These are phyloP conservation scores for Emericellopsis atlantica DNA, from an alignment of 2,329 filamentous ascomycete genomes.

Conservation along the genomic window DNA sequence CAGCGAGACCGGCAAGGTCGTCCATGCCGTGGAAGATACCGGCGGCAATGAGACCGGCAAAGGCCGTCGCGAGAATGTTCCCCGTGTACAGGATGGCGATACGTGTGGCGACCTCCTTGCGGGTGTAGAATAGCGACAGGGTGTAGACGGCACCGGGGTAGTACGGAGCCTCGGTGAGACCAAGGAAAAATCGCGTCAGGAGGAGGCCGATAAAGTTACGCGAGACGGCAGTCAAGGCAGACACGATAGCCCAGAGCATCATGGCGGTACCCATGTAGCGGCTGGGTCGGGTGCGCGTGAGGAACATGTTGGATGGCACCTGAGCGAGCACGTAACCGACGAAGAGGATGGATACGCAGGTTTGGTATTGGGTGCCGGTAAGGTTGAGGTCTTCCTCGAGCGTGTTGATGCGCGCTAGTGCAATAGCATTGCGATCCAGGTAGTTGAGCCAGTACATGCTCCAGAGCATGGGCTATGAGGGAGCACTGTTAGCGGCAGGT, in stretches of 20 bases:
- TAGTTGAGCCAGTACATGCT: slow-evolving; percentile 30
- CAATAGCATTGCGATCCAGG: slow-evolving; percentile 33
- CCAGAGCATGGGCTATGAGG: slow-evolving; percentile 18
- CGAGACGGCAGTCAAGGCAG: slow-evolving; percentile 30
- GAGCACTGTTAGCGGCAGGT: neutral
- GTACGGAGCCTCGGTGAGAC: slow-evolving; percentile 36
- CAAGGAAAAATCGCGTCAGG: slow-evolving; percentile 29
- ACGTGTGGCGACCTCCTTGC: slow-evolving; percentile 49
- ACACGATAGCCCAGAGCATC: slow-evolving; percentile 33
- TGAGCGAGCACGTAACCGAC: slow-evolving; percentile 33
- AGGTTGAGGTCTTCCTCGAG: slow-evolving; percentile 15
- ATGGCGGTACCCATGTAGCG: slow-evolving; percentile 30
- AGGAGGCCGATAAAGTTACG: slow-evolving; percentile 36
- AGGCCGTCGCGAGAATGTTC: slow-evolving; percentile 53
- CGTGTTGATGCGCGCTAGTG: slow-evolving; percentile 22
- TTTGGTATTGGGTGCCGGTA: slow-evolving; percentile 14
- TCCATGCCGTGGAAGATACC: slow-evolving; percentile 36
- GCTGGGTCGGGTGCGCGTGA: slow-evolving; percentile 26
- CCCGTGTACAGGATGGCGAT: slow-evolving; percentile 48
- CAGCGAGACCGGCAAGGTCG: slow-evolving; percentile 36
- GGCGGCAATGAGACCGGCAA: slow-evolving; percentile 48
- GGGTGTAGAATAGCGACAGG: slow-evolving; percentile 42
- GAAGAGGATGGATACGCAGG: slow-evolving; percentile 16
- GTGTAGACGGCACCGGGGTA: slow-evolving; percentile 36
- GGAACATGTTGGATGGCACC: slow-evolving; percentile 28